Evolutionary conservation across 2,329 filamentous ascomycete genomes (phyloP).

Genomic region (Fonsecaea multimorphosa): DNA sequence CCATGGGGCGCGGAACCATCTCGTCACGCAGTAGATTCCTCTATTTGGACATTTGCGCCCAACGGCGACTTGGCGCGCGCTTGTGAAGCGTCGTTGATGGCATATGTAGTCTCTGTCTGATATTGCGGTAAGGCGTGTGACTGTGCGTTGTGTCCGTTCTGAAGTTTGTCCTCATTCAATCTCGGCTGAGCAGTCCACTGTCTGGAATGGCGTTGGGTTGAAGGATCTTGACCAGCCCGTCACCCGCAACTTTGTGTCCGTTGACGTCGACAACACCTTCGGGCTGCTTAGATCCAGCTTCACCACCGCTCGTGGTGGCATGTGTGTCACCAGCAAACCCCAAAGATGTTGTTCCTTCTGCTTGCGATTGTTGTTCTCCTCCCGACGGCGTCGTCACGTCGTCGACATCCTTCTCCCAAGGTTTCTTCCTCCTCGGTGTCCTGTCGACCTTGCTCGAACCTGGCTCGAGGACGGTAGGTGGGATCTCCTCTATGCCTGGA

Average conservation of each 20-base stretch:
- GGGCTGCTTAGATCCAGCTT: background rate
- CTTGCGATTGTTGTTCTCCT: background rate
- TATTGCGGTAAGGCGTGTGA: background rate
- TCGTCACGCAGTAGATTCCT: background rate
- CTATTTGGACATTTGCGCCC: background rate
- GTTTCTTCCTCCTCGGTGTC: conserved; percentile 65
- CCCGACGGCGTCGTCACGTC: background rate
- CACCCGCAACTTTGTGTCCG: conserved; percentile 32
- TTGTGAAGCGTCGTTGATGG: background rate
- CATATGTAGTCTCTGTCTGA: background rate
- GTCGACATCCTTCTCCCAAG: conserved; percentile 76
- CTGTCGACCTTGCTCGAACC: conserved; percentile 47
- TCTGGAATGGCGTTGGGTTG: conserved; percentile 39
- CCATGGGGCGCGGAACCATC: background rate
- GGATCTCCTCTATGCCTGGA: conserved; percentile 86
- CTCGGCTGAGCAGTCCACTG: conserved; percentile 35
- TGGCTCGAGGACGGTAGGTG: conserved; percentile 72
- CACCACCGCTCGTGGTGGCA: background rate
- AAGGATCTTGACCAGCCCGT: conserved; percentile 38
- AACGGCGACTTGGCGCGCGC: background rate
- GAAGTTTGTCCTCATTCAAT: conserved; percentile 20
- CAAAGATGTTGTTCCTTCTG: background rate
- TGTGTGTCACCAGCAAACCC: background rate
- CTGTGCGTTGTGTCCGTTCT: background rate
- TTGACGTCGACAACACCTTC: conserved; percentile 24